These are phyloP conservation scores for Pistacia atlantica DNA, from an alignment of 345 rosid species.

Conservation along the genomic window DNA sequence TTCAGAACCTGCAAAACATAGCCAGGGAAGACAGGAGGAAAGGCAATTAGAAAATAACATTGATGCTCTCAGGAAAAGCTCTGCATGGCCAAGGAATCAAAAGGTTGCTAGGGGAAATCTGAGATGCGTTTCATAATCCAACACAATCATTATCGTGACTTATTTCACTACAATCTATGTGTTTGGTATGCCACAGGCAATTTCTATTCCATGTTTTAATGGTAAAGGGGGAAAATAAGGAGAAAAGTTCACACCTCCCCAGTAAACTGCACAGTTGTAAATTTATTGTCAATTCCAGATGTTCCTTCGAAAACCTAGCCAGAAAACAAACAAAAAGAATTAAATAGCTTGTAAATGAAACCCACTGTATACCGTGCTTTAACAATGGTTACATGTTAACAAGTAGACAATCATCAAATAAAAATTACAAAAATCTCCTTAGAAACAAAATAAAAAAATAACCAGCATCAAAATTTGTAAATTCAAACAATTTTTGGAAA, in stretches of 20 bases:
- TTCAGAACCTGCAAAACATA: slow-evolving; percentile 66
- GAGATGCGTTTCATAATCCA: background rate
- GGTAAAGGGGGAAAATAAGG: no score
- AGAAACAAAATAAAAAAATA: background rate
- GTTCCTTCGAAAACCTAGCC: slow-evolving; percentile 91
- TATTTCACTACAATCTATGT: background rate
- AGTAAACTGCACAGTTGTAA: slow-evolving; percentile 89
- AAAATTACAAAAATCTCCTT: background rate
- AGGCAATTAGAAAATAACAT: background rate
- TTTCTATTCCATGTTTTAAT: no score
- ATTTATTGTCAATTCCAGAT: slow-evolving; percentile 92
- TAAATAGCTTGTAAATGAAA: background rate
- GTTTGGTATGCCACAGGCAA: background rate
- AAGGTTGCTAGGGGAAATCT: background rate
- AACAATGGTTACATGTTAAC: background rate
- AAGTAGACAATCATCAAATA: background rate
- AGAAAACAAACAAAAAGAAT: slow-evolving; percentile 16
- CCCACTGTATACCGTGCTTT: background rate
- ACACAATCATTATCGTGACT: background rate
- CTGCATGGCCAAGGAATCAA: background rate
- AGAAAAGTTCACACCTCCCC: slow-evolving; percentile 63
- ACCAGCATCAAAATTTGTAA: background rate
- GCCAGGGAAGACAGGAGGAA: background rate
- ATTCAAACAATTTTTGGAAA: background rate
- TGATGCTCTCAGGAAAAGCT: background rate